phyloP scores from a whole-genome alignment of 2,329 filamentous ascomycete species.

The Diplodia mutila region DNA sequence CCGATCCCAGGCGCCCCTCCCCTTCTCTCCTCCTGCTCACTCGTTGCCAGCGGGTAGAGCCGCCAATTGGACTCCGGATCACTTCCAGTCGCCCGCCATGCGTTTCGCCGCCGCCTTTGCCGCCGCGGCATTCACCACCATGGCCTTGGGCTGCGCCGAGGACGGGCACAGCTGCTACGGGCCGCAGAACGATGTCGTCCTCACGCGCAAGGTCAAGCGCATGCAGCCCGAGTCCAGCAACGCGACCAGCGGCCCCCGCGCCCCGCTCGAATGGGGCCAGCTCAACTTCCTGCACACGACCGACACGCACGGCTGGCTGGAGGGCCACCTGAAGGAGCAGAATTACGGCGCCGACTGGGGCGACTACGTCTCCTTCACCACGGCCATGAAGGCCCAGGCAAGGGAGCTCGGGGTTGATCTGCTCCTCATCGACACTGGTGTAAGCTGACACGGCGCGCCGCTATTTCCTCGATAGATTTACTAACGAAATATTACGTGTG shows the following conservation, averaged over 20 bases:
- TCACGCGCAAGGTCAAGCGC: constrained; percentile 47
- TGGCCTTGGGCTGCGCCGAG: constrained; percentile 37
- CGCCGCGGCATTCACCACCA: neutral
- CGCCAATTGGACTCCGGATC: neutral
- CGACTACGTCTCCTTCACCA: constrained; percentile 65
- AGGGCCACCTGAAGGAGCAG: constrained; percentile 63
- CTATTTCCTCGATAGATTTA: neutral
- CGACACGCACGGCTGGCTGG: constrained; percentile 65
- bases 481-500: neutral
- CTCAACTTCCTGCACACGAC: constrained; percentile 69
- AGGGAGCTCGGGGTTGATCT: constrained; percentile 61
- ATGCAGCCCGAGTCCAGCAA: constrained; percentile 52
- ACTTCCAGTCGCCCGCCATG: constrained; percentile 7
- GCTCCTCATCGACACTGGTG: constrained; percentile 63
- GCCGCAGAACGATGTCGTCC: constrained; percentile 45
- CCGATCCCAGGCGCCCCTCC: neutral
- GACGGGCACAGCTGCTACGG: constrained; percentile 44
- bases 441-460: constrained; percentile 25
- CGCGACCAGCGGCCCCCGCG: constrained; percentile 42
- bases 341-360: constrained; percentile 70
- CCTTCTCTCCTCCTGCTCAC: neutral
- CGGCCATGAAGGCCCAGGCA: constrained; percentile 63
- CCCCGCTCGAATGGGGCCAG: constrained; percentile 63
- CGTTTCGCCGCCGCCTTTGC: neutral
- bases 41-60: constrained; percentile 1